These are phyloP conservation scores for Puya raimondii DNA, from an alignment of 176 grass and related monocot species.

Conservation along the genomic window DNA sequence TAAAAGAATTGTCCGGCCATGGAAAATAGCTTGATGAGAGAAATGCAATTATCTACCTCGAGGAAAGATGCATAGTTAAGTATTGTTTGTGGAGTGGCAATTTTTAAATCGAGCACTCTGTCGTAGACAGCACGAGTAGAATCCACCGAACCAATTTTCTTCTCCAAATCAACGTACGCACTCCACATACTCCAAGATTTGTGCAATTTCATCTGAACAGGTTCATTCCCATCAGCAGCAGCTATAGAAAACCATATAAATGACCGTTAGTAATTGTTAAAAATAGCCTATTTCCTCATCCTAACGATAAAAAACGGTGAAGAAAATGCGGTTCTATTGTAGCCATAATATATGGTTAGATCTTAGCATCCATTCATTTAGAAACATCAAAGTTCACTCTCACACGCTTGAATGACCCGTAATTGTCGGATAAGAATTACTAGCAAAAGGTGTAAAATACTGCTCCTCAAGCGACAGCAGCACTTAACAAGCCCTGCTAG, in stretches of 20 bases:
- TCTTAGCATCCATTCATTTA: too few species aligned
- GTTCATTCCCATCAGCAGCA: slow-evolving; percentile 64
- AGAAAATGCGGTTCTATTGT: too few species aligned
- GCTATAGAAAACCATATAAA: slow-evolving; percentile 52
- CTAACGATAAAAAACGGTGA: too few species aligned
- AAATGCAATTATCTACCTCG: slow-evolving; percentile 33
- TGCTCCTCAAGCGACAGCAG: too few species aligned
- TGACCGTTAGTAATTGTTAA: too few species aligned
- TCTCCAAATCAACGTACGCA: slow-evolving; percentile 75
- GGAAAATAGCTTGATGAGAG: not conserved
- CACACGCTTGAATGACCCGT: too few species aligned
- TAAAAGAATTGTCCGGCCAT: slow-evolving; percentile 8
- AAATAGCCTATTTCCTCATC: too few species aligned
- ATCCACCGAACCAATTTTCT: slow-evolving; percentile 63
- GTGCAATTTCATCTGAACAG: slow-evolving; percentile 76
- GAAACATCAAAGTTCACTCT: too few species aligned
- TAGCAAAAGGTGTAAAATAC: too few species aligned
- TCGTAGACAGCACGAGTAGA: slow-evolving; percentile 68
- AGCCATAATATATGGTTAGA: too few species aligned
- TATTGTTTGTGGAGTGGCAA: slow-evolving; percentile 77
- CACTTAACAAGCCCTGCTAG: too few species aligned
- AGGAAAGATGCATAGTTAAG: slow-evolving; percentile 79
- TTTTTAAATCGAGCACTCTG: slow-evolving; percentile 70
- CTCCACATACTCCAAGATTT: slow-evolving; percentile 83
- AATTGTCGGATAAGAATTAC: too few species aligned